Conservation (phyloP, 306 rosid species). For the Gleditsia sinensis region DNA sequence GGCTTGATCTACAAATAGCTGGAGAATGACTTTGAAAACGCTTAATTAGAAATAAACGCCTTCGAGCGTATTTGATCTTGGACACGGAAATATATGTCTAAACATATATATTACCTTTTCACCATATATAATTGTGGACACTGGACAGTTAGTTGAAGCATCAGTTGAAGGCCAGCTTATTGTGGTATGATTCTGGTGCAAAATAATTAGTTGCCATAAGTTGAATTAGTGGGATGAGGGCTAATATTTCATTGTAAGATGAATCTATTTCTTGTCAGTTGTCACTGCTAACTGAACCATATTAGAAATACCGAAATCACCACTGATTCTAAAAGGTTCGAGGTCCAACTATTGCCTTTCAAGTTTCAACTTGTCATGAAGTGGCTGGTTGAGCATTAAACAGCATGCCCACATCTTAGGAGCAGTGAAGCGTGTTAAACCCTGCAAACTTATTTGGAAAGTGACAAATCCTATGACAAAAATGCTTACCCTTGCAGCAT, state of each 20-base stretch:
- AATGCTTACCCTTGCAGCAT: neutral
- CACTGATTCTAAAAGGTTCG: neutral
- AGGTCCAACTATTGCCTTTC: too few relatives aligned
- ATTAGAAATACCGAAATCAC: neutral
- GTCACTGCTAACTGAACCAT: neutral
- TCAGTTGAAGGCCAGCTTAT: neutral
- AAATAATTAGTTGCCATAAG: neutral
- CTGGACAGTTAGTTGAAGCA: neutral
- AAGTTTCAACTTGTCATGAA: neutral
- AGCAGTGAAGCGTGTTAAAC: neutral
- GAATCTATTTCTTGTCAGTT: neutral
- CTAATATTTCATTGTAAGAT: neutral
- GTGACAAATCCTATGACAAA: neutral
- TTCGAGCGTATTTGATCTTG: neutral
- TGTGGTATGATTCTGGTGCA: neutral
- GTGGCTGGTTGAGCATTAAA: neutral
- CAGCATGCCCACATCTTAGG: neutral
- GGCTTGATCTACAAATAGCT: too few relatives aligned
- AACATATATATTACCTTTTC: neutral
- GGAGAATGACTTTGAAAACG: too few relatives aligned
- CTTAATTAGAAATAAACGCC: too few relatives aligned
- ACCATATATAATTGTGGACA: neutral
- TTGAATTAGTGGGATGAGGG: neutral
- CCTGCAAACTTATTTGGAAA: neutral
- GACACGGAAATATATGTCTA: neutral